Percentiles rank a stretch among this genome's conserved stretches.
Conservation (phyloP, 148 eudicot species). For the Fagopyrum tataricum region DNA sequence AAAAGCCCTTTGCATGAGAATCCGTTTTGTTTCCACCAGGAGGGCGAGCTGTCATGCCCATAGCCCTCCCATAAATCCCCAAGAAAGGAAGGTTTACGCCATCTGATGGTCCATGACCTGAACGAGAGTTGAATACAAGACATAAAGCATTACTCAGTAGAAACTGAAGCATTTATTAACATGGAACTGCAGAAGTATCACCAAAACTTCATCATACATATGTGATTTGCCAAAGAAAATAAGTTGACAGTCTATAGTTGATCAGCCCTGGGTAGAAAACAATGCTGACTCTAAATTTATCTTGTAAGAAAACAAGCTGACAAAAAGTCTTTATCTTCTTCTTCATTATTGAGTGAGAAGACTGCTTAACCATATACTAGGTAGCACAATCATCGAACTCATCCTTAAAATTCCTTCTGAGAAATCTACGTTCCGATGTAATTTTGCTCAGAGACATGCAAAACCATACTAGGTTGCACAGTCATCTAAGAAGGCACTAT, state of each 20-base stretch:
- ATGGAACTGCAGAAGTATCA: not conserved
- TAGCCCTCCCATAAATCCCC: slow-evolving; percentile 49
- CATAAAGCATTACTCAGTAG: not conserved
- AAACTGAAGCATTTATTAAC: slow-evolving; percentile 10
- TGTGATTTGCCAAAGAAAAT: not conserved
- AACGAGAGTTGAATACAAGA: not conserved
- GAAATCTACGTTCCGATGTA: not conserved
- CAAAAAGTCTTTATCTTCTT: not conserved
- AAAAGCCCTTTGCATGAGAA: slow-evolving; percentile 24
- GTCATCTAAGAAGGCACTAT: not conserved
- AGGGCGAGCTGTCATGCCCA: slow-evolving; percentile 27
- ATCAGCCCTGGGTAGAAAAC: not conserved
- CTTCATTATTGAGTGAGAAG: not conserved
- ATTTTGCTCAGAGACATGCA: not conserved
- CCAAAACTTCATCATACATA: not conserved
- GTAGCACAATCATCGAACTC: too few relatives aligned
- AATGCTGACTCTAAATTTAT: too few relatives aligned
- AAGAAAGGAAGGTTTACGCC: slow-evolving; percentile 49
- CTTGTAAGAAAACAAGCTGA: too few relatives aligned
- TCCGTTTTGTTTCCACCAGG: slow-evolving; percentile 26
- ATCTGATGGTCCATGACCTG: slow-evolving; percentile 63
- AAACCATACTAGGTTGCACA: not conserved
- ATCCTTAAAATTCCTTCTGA: too few relatives aligned
- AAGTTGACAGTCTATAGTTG: not conserved
- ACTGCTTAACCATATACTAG: not conserved